These are phyloP conservation scores for Wallacemonas rigidus DNA, from an alignment of 208 protist species.

Conservation along the genomic window DNA sequence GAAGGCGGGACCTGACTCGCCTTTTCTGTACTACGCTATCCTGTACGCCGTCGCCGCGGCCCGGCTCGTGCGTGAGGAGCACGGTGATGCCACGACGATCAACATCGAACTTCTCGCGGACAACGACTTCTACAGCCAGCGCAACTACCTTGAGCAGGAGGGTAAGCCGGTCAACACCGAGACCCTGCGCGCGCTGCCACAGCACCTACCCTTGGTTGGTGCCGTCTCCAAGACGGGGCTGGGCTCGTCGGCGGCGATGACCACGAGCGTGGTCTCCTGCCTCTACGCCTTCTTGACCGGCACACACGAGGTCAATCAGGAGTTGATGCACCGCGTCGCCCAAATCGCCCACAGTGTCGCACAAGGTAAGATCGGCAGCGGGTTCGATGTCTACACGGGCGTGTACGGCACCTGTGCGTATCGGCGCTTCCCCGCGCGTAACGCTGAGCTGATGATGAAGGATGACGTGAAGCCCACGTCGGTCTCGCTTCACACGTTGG, in stretches of 20 bases:
- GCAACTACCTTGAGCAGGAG: constrained; percentile 73
- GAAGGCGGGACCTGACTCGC: constrained; percentile 48
- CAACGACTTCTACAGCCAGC: constrained; percentile 94
- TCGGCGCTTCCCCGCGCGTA: constrained; percentile 76
- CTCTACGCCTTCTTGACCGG: constrained; percentile 64
- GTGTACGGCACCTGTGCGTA: constrained; percentile 94
- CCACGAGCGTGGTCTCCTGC: constrained; percentile 89
- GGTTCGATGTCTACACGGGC: constrained; percentile 96
- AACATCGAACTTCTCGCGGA: constrained; percentile 80
- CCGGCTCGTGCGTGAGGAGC: constrained; percentile 18
- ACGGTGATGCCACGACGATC: constrained; percentile 5
- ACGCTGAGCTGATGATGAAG: constrained; percentile 61
- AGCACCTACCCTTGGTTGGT: constrained; percentile 69
- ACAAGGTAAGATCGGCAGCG: constrained; percentile 96
- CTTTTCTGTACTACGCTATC: constrained; percentile 77
- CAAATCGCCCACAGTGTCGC: constrained; percentile 94
- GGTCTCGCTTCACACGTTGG: constrained; percentile 46
- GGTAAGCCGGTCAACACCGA: constrained; percentile 48
- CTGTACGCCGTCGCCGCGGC: constrained; percentile 66
- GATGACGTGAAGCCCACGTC: constrained; percentile 33
- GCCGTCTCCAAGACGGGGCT: constrained; percentile 95
- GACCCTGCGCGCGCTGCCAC: constrained; percentile 64
- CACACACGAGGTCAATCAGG: constrained; percentile 21
- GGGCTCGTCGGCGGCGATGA: constrained; percentile 93
- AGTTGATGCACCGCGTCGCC: constrained; percentile 90